Conservation (phyloP, 257 asterid species). For the Penstemon newberryi region DNA sequence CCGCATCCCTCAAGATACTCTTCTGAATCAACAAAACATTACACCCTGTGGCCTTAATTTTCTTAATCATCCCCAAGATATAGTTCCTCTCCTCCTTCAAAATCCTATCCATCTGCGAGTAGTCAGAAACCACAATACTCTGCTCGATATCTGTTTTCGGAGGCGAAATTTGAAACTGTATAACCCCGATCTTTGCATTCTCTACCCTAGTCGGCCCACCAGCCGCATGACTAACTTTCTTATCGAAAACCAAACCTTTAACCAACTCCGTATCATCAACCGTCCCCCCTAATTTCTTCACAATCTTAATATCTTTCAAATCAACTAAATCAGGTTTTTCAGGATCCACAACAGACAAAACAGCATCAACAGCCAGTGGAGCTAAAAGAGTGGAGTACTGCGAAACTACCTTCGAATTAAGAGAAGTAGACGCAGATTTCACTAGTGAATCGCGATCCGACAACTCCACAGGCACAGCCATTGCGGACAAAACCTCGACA, state of each 20-base stretch:
- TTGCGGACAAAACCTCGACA: slow-evolving; percentile 71
- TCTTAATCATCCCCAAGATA: slow-evolving; percentile 90
- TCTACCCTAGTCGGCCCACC: slow-evolving; percentile 90
- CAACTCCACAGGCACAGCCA: slow-evolving; percentile 85
- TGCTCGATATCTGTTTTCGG: slow-evolving; percentile 98
- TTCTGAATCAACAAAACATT: slow-evolving; percentile 95
- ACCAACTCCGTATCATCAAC: slow-evolving; percentile 89
- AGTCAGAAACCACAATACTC: slow-evolving; percentile 94
- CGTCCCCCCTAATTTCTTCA: slow-evolving; percentile 93
- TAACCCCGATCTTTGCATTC: slow-evolving; percentile 90
- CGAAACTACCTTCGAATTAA: slow-evolving; percentile 90
- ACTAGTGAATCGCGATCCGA: slow-evolving; percentile 73
- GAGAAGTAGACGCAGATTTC: slow-evolving; percentile 77
- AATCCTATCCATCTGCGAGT: slow-evolving; percentile 97
- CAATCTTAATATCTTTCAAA: slow-evolving; percentile 84
- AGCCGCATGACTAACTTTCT: slow-evolving; percentile 96
- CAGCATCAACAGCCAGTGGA: slow-evolving; percentile 95
- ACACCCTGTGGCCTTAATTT: slow-evolving; percentile 89
- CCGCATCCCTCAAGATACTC: slow-evolving; percentile 98
- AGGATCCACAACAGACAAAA: slow-evolving; percentile 89
- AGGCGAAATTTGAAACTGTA: slow-evolving; percentile 94
- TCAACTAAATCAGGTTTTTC: slow-evolving; percentile 87
- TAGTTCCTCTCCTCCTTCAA: slow-evolving; percentile 97
- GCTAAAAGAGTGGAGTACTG: slow-evolving; percentile 95
- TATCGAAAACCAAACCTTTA: slow-evolving; percentile 86